Conservation (phyloP, 257 asterid genomes). For the Voacanga thouarsii region DNA sequence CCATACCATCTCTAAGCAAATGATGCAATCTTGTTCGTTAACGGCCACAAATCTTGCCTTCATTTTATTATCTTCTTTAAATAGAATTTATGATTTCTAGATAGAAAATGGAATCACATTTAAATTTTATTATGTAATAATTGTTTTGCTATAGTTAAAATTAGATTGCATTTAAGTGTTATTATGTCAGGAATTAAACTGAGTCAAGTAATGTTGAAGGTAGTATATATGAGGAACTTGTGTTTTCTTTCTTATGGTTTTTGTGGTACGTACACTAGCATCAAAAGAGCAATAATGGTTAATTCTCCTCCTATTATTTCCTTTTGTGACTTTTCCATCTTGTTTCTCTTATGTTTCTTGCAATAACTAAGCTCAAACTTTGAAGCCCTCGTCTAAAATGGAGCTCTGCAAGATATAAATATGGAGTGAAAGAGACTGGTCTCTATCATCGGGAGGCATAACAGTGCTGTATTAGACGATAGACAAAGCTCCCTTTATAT, state of each 20-base stretch:
- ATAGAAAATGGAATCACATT: too few species aligned
- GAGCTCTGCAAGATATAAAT: not conserved
- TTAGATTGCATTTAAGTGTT: too few species aligned
- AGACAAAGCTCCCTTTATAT: not conserved
- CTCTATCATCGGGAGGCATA: not conserved
- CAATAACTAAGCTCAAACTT: not conserved
- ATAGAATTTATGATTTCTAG: too few species aligned
- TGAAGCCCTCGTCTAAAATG: not conserved
- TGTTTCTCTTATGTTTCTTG: not conserved
- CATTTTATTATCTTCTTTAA: too few species aligned
- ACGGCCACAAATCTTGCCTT: not conserved
- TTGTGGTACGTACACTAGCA: not conserved
- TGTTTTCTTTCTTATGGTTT: not conserved
- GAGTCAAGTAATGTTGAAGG: too few species aligned
- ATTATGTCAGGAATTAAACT: too few species aligned
- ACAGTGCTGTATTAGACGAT: conserved; percentile 2
- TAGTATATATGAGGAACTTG: too few species aligned
- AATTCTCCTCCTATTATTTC: not conserved
- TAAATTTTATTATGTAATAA: too few species aligned
- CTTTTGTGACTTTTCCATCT: not conserved
- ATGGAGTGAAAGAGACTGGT: not conserved
- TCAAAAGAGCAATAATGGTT: not conserved
- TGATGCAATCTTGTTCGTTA: not conserved
- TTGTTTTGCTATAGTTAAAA: too few species aligned
- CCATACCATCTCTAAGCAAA: not conserved